These are phyloP conservation scores for Talaromyces trachyspermus DNA, from an alignment of 495 filamentous ascomycete species.

Conservation along the genomic window DNA sequence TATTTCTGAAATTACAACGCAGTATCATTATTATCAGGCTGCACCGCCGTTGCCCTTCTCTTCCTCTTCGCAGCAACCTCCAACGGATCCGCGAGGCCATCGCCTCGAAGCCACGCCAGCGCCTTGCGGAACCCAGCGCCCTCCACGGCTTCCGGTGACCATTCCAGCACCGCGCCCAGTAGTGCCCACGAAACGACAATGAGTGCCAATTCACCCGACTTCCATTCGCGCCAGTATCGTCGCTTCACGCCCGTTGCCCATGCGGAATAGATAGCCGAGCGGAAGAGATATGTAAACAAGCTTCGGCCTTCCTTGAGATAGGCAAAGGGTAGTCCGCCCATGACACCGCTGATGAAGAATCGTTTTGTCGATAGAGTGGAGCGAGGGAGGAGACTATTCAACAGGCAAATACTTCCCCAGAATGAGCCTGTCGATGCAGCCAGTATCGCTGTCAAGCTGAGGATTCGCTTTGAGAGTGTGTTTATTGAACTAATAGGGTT, in stretches of 20 bases:
- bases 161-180: constrained; percentile 72
- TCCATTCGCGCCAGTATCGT: constrained; percentile 72
- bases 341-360: constrained; percentile 79
- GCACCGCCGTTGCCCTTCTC: constrained; percentile 14
- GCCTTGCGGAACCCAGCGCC: constrained; percentile 63
- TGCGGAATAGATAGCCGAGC: constrained; percentile 65
- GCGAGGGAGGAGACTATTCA: constrained; percentile 69
- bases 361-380: constrained; percentile 69
- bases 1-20: too few species aligned
- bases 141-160: constrained; percentile 56
- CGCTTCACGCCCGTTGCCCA: constrained; percentile 91
- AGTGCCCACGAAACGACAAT: constrained; percentile 71
- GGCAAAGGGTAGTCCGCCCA: constrained; percentile 73
- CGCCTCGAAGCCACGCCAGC: constrained; percentile 66
- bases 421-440: constrained; percentile 70
- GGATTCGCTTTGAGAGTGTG: constrained; percentile 49
- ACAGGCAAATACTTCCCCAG: constrained; percentile 84
- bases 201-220: constrained; percentile 73
- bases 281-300: constrained; percentile 61
- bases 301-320: constrained; percentile 59
- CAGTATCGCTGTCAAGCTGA: constrained; percentile 65
- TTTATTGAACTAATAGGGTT: constrained; percentile 60
- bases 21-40: neutral
- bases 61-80: constrained; percentile 25
- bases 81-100: constrained; percentile 49